Evolutionary conservation across 1,284 basidiomycete species (phyloP), one percentile per base, ranked within the genome.

Genomic region (Irpex sp.): DNA sequence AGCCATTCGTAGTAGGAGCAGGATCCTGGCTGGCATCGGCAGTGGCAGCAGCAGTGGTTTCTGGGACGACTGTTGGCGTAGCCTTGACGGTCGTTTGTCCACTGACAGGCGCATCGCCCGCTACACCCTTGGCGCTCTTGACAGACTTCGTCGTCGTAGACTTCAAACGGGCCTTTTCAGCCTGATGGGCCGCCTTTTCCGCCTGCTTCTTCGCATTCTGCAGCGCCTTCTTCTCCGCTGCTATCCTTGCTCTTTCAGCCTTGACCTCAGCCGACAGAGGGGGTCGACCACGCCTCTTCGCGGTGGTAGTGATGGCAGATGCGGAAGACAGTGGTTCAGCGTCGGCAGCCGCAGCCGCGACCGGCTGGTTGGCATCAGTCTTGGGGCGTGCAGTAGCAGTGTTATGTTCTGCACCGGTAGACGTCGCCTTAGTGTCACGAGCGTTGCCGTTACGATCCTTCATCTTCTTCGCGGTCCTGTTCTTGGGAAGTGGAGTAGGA

Each of bases 381-480:
- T 46, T n/a, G 13, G n/a, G 13, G 39, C 13, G 39, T 46, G 39
- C 13, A 46, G 11, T 46, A 1, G 39, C n/a, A 46, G 39, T 46
- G n/a, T 11, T 46, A 11, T 46, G 39, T n/a, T 46, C 39, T 13
- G 39, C n/a, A n/a, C 13, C 13, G 39, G 49, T 17, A 51, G 49
- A 17, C 21, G 19, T 15, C n/a, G 49, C 17, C 53, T 13, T 15
- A 36, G 26, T 17, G 8, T 43, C 47, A 47, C 66, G 66, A 21
- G 73, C 64, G 51, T 68, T 69, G 1, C 78, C 79, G 35, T 72
- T 60, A 13, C 77, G 72, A 50, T 74, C 71, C 70, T 75, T 79
- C 71, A 80, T 77, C 59, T 74, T 74, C 59, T 71, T 72, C 19
- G 71, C 66, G 7, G 74, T 68, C 11, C 76, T 71, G 5, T 71